phyloP scores from a whole-genome alignment of 1,139 yeast genomes.

The Nakaseomyces sp. region DNA sequence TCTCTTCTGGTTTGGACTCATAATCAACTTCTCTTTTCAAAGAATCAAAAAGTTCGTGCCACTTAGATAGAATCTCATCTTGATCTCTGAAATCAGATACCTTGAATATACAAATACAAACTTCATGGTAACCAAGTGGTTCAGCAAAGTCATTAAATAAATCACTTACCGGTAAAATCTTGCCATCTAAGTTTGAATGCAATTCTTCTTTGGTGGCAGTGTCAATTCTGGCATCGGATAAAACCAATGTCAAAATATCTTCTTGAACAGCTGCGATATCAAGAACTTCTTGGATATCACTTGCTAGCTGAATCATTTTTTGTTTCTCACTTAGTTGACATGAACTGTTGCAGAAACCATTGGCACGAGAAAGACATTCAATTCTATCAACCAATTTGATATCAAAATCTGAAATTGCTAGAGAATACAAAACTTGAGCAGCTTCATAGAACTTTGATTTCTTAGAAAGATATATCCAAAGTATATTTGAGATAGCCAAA shows the following conservation, averaged over 20 bases:
- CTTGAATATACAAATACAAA: constrained; percentile 70
- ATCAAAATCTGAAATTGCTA: constrained; percentile 68
- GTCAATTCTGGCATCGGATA: constrained; percentile 51
- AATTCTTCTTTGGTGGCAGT: constrained; percentile 36
- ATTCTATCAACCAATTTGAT: constrained; percentile 65
- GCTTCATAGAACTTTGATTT: constrained; percentile 73
- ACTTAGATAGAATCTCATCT: constrained; percentile 62
- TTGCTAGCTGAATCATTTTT: constrained; percentile 61
- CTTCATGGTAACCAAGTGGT: constrained; percentile 78
- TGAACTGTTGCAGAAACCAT: constrained; percentile 82
- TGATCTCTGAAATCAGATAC: constrained; percentile 71
- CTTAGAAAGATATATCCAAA: constrained; percentile 86
- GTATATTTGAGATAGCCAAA: constrained; percentile 64
- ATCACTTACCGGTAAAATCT: constrained; percentile 64
- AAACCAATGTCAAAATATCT: constrained; percentile 57
- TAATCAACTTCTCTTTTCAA: constrained; percentile 23
- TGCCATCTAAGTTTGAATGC: constrained; percentile 47
- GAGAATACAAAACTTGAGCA: constrained; percentile 66
- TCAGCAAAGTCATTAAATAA: constrained; percentile 80
- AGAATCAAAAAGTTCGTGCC: constrained; percentile 54
- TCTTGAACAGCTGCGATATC: constrained; percentile 87
- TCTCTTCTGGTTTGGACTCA: constrained; percentile 23
- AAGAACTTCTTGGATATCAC: constrained; percentile 66
- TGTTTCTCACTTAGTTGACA: constrained; percentile 74
- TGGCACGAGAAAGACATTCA: constrained; percentile 84